Base-by-base conservation (phyloP, 805 yeast species). In the Wickerhamiella siamensis region DNA sequence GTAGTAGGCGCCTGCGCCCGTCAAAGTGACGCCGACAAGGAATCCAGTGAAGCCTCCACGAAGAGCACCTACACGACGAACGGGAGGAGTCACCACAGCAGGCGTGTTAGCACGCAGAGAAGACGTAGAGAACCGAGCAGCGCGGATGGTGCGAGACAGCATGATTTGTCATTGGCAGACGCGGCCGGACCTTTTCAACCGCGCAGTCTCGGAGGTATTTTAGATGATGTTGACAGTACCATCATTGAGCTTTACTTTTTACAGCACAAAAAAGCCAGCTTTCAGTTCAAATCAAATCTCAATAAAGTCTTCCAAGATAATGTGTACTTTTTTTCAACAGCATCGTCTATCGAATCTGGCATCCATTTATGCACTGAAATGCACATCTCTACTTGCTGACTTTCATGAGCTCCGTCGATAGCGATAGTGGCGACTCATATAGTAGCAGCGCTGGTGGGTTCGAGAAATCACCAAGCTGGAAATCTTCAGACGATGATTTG, bases 1-100 rank as follows among this genome's bases (percentile, higher is more conserved):
- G 59, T 74, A 79, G 66, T 83, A 83, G 14, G 87, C 76, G 5
- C 74, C 81, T 42, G 71, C 71, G 2, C 93, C 87, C 15, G 94
- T 79, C 47, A 71, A 58, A 18, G 83, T 66, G 31, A 79, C 80
- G 36, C 95, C 94, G 24, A 77, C 65, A 42, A 83, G 69, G 61
- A 83, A 84, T 2, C 95, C 95, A 42, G 82, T 64, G 47, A 83
- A 65, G 4, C 68, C 64, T 33, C 51, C 56, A n/a, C 57, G 49
- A 16, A 52, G 43, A 18, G 57, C 57, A 20, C 47, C 49, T n/a
- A 47, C 37, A 19, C 38, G 39, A 2, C 32, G 33, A 16, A 38
- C 45, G 19, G 36, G 42, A 9, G 37, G 40, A 19, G 32, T 4
- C 15, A 27, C 31, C 10, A 31, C 36, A n/a, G 22, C 36, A 4